These are phyloP conservation scores for Phlebopus sp. DNA, from an alignment of 1,284 basidiomycete species.

Conservation along the genomic window DNA sequence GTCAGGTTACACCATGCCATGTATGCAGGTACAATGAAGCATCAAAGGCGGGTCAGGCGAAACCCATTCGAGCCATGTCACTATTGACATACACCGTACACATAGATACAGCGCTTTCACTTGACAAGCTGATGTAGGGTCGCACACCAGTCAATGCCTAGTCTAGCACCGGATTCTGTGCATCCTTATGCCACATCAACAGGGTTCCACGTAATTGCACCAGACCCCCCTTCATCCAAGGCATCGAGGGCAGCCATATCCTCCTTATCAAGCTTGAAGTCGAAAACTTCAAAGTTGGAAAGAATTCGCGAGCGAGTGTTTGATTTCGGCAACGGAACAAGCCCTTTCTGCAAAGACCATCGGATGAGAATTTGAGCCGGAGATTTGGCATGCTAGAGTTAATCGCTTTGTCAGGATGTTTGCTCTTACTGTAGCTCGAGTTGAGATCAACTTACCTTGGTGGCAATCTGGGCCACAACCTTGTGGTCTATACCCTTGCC, in stretches of 20 bases:
- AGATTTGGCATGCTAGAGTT: constrained; percentile 36
- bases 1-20: too few relatives aligned
- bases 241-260: constrained; percentile 38
- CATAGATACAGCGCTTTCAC: too few relatives aligned
- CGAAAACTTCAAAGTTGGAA: constrained; percentile 39
- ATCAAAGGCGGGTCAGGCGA: too few relatives aligned
- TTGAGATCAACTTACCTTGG: constrained; percentile 30
- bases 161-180: too few relatives aligned
- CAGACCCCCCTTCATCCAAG: constrained; percentile 35
- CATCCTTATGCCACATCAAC: constrained; percentile 21
- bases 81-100: too few relatives aligned
- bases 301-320: constrained; percentile 36
- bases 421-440: background rate
- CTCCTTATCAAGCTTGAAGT: constrained; percentile 37
- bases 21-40: too few relatives aligned
- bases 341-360: constrained; percentile 66
- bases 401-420: constrained; percentile 3
- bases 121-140: too few relatives aligned
- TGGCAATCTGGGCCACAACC: constrained; percentile 35
- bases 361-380: constrained; percentile 63
- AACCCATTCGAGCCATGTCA: too few relatives aligned
- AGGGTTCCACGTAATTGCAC: constrained; percentile 41
- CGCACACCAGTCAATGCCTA: too few relatives aligned
- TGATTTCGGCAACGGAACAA: constrained; percentile 42
- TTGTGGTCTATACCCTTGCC: constrained; percentile 36